phyloP scores from a whole-genome alignment of 176 grass and related monocot genomes.

The Aegilops umbellulata region DNA sequence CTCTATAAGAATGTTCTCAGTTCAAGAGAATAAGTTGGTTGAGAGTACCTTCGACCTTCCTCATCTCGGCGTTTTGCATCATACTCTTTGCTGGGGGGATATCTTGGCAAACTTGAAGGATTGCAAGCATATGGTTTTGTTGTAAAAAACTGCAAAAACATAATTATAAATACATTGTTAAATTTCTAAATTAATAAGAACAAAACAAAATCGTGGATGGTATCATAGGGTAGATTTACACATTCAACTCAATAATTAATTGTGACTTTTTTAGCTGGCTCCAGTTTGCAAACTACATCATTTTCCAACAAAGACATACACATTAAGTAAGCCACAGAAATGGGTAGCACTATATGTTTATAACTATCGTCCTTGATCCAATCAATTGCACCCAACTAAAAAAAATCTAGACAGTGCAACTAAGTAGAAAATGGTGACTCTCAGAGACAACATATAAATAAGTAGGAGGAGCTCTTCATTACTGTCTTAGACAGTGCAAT shows the following conservation, averaged over 20 bases:
- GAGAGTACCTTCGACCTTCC: conserved; percentile 75
- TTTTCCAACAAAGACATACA: background rate
- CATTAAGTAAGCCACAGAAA: background rate
- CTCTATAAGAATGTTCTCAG: background rate
- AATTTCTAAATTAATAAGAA: background rate
- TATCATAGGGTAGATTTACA: background rate
- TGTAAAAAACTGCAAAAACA: conserved; percentile 76
- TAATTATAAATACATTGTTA: conserved; percentile 6
- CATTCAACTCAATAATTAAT: conserved; percentile 9
- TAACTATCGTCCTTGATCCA: background rate
- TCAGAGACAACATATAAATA: background rate
- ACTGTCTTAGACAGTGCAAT: background rate
- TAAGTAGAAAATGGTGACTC: background rate
- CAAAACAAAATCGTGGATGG: background rate
- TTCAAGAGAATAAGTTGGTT: background rate
- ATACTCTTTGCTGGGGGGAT: conserved; percentile 95
- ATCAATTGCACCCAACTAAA: background rate
- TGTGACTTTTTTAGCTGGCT: background rate
- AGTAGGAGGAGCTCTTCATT: background rate
- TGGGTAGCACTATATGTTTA: background rate
- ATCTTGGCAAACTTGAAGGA: conserved; percentile 89
- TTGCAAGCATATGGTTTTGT: conserved; percentile 90
- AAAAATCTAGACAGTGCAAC: background rate
- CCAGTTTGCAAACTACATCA: background rate
- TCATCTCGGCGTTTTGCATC: conserved; percentile 92